Base-by-base conservation (phyloP, 495 filamentous ascomycete genomes). In the Aspergillus avenaceus region DNA sequence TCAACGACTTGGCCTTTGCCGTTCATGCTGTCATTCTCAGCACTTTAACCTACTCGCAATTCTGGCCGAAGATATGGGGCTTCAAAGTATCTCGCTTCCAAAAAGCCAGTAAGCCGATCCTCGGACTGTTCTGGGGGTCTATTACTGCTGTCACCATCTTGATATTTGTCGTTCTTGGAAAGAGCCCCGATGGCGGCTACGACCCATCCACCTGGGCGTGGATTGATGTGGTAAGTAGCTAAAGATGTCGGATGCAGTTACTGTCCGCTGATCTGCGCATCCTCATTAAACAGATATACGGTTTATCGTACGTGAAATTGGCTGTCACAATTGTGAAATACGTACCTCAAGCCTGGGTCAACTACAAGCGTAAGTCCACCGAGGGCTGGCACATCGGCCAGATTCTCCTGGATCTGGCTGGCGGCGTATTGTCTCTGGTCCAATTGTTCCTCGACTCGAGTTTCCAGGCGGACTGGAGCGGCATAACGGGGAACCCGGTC, bases 1-100 rank as follows among this genome's bases (percentile, higher is more conserved):
- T 87, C 64, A 98, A 97, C 62, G 93, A 98, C 65, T 74, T 98
- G 21, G 83, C 84, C 2, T 98, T 96, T 62, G 88, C 88, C 2
- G 66, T 78, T 4, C 91, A 97, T 65, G 91, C 86, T 16, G 70
- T 87, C 11, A 27, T 91, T 0, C 52, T 96, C 16, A 87, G 80
- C 54, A 37, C 76, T 7, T 60, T 96, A 27, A 75, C 80, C 0
- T 84, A 84, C 48, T 83, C 79, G 24, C 91, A 96, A 63, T 90
- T 88, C 55, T 83, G 77, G 62, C 80, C 84, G 4, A 49, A 63
- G 0, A 68, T 87, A 8, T 96, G 90, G 90, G 86, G 86, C 0
- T 90, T 95, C 61, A 75, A 83, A 41, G 79, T 79, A 1, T 71
- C 66, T 23, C 60, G 64, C 9, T 65, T 65, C 19, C 76, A 84